Conservation (phyloP, 2,329 filamentous ascomycete species). For the Epicoccum nigrum region DNA sequence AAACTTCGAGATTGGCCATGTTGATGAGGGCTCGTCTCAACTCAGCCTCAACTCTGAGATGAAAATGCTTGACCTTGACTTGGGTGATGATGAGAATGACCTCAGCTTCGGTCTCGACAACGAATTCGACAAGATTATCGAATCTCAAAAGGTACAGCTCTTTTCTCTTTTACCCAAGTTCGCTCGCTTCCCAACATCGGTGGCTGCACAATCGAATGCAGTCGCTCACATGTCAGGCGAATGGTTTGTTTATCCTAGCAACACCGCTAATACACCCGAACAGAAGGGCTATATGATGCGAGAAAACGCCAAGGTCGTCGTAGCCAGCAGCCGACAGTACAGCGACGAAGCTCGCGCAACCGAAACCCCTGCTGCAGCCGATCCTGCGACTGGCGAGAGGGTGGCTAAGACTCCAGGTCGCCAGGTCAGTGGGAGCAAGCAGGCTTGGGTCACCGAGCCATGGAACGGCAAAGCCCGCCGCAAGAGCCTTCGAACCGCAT, state of each 20-base stretch:
- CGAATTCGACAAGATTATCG: conserved; percentile 94
- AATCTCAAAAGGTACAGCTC: conserved; percentile 89
- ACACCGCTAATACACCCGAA: conserved; percentile 60
- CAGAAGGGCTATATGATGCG: conserved; percentile 99
- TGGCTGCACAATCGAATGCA: conserved; percentile 26
- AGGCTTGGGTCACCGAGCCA: conserved; percentile 95
- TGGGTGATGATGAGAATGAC: conserved; percentile 72
- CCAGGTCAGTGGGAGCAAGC: conserved; percentile 71
- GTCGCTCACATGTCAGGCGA: conserved; percentile 37
- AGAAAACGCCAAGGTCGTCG: conserved; percentile 95
- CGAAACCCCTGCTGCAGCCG: conserved; percentile 41
- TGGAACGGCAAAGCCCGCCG: conserved; percentile 86
- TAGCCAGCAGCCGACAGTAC: conserved; percentile 74
- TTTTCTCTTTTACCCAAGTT: conserved; percentile 45
- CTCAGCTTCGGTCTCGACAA: conserved; percentile 85
- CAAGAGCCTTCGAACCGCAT: conserved; percentile 65
- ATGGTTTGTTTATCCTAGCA: conserved; percentile 38
- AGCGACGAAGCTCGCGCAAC: conserved; percentile 67
- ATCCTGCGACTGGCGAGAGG: conserved; percentile 33
- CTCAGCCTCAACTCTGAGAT: conserved; percentile 41
- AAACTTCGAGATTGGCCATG: conserved; percentile 40
- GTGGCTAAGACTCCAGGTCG: conserved; percentile 73
- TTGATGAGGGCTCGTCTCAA: conserved; percentile 42
- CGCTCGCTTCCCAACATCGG: conserved; percentile 38
- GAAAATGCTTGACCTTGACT: conserved; percentile 75